These are phyloP conservation scores for Nemania sp. DNA, from an alignment of 2,329 filamentous ascomycete species.

Conservation along the genomic window DNA sequence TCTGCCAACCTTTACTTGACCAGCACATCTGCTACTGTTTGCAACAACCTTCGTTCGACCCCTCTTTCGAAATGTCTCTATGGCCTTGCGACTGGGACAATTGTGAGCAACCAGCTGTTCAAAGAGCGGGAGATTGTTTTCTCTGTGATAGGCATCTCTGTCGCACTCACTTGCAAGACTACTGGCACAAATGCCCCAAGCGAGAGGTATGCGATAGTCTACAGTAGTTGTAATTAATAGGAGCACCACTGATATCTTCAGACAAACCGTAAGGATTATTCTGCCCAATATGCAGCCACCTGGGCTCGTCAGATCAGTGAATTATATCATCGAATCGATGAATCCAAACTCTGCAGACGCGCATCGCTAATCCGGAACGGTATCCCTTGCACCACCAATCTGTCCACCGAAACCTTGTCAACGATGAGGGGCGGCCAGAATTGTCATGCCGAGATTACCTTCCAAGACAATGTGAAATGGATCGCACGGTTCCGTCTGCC, in stretches of 20 bases:
- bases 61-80: background rate
- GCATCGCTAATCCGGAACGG: constrained; percentile 27
- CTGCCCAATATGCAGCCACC: constrained; percentile 24
- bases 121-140: constrained; percentile 33
- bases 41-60: background rate
- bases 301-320: constrained; percentile 29
- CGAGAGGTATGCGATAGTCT: constrained; percentile 18
- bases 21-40: too few relatives aligned
- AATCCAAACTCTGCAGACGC: constrained; percentile 26
- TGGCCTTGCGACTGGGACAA: constrained; percentile 28
- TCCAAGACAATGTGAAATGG: constrained; percentile 35
- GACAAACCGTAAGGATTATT: constrained; percentile 26
- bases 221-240: background rate
- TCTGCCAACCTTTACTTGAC: too few relatives aligned
- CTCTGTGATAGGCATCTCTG: constrained; percentile 37
- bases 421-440: constrained; percentile 38
- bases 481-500: constrained; percentile 35
- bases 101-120: constrained; percentile 32
- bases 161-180: constrained; percentile 29
- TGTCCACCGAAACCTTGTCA: constrained; percentile 29
- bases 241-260: background rate
- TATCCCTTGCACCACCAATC: constrained; percentile 29
- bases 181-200: constrained; percentile 31
- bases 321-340: constrained; percentile 26
- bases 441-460: constrained; percentile 37